Evolutionary conservation across 2,329 filamentous ascomycete genomes (phyloP), one percentile per base, ranked within the genome.

Genomic region (Cephalotrichum gorgonifer): DNA sequence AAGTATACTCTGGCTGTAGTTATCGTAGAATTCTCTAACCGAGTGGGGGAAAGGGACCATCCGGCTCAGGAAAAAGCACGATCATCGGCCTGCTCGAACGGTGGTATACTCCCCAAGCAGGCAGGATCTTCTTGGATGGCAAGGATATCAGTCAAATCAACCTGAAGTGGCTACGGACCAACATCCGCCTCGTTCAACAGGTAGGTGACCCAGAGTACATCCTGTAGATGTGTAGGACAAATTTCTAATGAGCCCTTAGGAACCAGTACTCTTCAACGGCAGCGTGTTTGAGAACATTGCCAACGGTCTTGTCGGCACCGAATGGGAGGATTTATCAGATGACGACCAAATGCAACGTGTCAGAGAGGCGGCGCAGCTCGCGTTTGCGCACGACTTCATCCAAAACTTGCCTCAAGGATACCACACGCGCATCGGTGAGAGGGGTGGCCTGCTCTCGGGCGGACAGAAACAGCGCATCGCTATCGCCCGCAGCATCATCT

Each of bases 401-500:
- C 54, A 66, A 6, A 62, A 67, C 3, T 59, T 80, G 1, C 74
- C 75, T 2, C 23, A 66, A 61, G 76, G 75, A 6, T 85, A 85
- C 54, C 68, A 77, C 2, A 83, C 81, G 0, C 64, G 69, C 20
- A 79, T 86, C 5, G 82, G 82, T 2, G 80, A 85, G 55, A 72
- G 74, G 14, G 83, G 82, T 0, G 76, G 79, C 11, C 80, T 79
- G 43, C 65, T 86, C 0, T 83, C 78, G 5, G 82, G 83, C 9
- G 82, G 82, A 1, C 81, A 86, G 56, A 74, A 81, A 48, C 83
- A 86, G 57, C 73, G 82, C 5, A 70, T 86, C 26, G 76, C 81
- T 2, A 85, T 86, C 53, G 82, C 82, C 2, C 72, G 81, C 22
- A 80, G 76, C 52, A 83, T 86, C 53, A 71, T 86, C 41, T 79